Evolutionary conservation across 148 eudicot species (phyloP).

Genomic region (Persicaria maculosa): DNA sequence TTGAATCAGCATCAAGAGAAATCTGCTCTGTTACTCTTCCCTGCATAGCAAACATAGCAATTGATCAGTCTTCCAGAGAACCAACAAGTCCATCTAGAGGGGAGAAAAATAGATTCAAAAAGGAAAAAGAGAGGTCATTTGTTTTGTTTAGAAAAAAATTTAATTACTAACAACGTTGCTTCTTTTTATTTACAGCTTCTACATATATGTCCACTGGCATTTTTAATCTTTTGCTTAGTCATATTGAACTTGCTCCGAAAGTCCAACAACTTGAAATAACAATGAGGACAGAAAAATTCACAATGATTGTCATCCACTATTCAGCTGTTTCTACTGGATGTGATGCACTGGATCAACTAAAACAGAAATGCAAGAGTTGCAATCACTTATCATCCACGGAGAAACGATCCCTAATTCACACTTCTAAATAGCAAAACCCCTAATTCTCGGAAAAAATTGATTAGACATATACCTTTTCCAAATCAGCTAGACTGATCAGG

Average conservation of each 20-base stretch:
- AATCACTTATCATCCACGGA: background rate
- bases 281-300: background rate
- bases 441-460: background rate
- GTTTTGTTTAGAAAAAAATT: background rate
- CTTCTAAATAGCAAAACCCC: background rate
- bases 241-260: background rate
- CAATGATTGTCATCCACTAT: background rate
- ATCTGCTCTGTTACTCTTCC: constrained; percentile 66
- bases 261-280: background rate
- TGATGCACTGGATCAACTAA: background rate
- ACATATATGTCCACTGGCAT: no score
- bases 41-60: constrained; percentile 35
- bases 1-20: constrained; percentile 58
- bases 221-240: no score
- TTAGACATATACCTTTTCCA: constrained; percentile 40
- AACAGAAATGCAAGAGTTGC: no score
- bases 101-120: background rate
- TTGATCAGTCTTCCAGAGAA: background rate
- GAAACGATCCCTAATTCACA: background rate
- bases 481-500: constrained; percentile 54
- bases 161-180: background rate
- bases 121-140: background rate
- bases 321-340: background rate
- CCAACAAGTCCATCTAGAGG: background rate
- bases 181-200: no score